These are phyloP conservation scores for Podila verticillata DNA, from an alignment of 192 early-diverging fungal species.

Conservation along the genomic window DNA sequence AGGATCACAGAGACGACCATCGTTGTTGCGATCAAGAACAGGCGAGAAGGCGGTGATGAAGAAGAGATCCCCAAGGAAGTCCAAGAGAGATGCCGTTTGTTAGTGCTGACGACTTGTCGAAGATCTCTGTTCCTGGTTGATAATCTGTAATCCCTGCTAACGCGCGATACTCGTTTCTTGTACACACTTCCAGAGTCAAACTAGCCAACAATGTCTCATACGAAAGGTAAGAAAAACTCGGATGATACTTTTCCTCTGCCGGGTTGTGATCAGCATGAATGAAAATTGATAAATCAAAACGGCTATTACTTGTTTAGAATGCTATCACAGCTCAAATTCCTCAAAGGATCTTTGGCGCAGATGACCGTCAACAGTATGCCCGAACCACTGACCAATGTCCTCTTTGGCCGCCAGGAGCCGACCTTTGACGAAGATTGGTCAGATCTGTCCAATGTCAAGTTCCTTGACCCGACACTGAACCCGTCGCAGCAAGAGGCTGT, in stretches of 20 bases:
- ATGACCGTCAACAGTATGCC: slow-evolving; percentile 28
- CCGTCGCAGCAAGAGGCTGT: slow-evolving; percentile 79
- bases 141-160: neutral
- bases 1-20: slow-evolving; percentile 65
- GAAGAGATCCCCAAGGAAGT: slow-evolving; percentile 69
- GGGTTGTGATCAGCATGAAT: no score
- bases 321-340: slow-evolving; percentile 51
- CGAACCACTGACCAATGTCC: slow-evolving; percentile 45
- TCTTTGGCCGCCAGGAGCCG: slow-evolving; percentile 56
- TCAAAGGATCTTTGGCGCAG: slow-evolving; percentile 54
- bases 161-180: slow-evolving; percentile 43
- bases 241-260: no score
- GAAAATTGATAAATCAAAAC: no score
- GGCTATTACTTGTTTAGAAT: slow-evolving; percentile 17
- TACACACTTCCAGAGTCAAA: slow-evolving; percentile 44
- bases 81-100: slow-evolving; percentile 71
- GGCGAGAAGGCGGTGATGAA: slow-evolving; percentile 52
- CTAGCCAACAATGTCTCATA: slow-evolving; percentile 61
- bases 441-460: slow-evolving; percentile 48
- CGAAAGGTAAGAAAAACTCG: slow-evolving; percentile 51
- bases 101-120: slow-evolving; percentile 58
- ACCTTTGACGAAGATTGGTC: slow-evolving; percentile 21
- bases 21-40: slow-evolving; percentile 64
- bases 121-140: slow-evolving; percentile 1
- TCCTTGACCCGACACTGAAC: slow-evolving; percentile 73